A percentile compares a stretch with the other conserved stretches of the same genome.
Conservation (phyloP, 768 basidiomycete genomes). For the Macrocybe gigantea region DNA sequence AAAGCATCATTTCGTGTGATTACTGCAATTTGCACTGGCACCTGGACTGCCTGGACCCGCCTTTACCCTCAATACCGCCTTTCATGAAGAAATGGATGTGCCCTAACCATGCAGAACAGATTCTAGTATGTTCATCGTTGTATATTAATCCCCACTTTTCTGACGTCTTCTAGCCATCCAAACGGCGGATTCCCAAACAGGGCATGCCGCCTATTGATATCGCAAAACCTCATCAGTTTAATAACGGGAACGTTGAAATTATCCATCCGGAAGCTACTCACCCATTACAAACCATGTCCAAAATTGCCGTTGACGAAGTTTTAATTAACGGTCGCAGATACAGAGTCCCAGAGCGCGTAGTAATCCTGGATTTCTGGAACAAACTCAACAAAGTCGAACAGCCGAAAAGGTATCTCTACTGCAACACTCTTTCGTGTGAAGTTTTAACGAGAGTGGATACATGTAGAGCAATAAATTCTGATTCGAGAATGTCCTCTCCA, state of each 20-base stretch:
- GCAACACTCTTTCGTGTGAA: neutral
- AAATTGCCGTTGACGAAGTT: slow-evolving; percentile 71
- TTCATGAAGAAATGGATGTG: slow-evolving; percentile 98
- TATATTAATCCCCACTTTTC: slow-evolving; percentile 6
- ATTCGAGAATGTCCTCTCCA: slow-evolving; percentile 62
- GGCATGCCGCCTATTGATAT: slow-evolving; percentile 67
- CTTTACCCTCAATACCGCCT: slow-evolving; percentile 78
- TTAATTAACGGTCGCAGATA: slow-evolving; percentile 87
- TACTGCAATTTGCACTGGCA: slow-evolving; percentile 96
- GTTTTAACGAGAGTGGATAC: neutral
- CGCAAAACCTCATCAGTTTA: slow-evolving; percentile 63
- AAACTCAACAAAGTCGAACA: slow-evolving; percentile 51
- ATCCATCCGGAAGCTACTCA: slow-evolving; percentile 58
- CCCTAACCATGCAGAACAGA: slow-evolving; percentile 90
- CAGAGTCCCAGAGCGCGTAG: slow-evolving; percentile 86
- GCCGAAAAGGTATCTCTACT: slow-evolving; percentile 34
- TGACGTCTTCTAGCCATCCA: slow-evolving; percentile 53
- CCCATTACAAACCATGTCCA: slow-evolving; percentile 28
- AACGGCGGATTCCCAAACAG: slow-evolving; percentile 74
- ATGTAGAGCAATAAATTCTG: slow-evolving; percentile 29
- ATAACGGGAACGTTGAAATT: slow-evolving; percentile 92
- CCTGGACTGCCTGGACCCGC: slow-evolving; percentile 92
- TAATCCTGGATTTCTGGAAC: slow-evolving; percentile 94
- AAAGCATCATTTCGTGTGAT: slow-evolving; percentile 87
- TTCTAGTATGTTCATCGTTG: slow-evolving; percentile 51